Percentiles rank a stretch among this genome's conserved stretches.
Conservation (phyloP, 2,329 filamentous ascomycete genomes). For the Penicillium corylophilum region DNA sequence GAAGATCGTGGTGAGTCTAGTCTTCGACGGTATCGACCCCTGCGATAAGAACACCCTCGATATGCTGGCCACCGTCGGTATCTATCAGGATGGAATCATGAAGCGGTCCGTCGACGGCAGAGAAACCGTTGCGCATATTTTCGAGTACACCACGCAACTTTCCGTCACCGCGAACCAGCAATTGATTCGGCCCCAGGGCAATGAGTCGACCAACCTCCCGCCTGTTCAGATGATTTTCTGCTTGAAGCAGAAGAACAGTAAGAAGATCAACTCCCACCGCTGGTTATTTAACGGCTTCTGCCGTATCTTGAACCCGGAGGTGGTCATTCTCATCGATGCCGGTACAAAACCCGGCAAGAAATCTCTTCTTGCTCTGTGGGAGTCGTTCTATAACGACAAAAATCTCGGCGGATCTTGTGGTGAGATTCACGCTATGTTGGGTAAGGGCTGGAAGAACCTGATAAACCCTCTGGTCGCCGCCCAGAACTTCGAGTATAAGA, state of each 20-base stretch:
- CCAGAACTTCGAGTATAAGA: conserved; percentile 99
- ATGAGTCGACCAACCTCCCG: conserved; percentile 77
- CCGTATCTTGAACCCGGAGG: conserved; percentile 90
- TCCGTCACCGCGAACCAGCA: conserved; percentile 94
- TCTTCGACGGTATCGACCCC: conserved; percentile 96
- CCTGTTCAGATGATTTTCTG: conserved; percentile 99
- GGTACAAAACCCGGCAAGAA: conserved; percentile 93
- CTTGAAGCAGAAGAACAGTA: conserved; percentile 95
- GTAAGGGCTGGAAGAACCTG: conserved; percentile 82
- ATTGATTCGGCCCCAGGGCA: conserved; percentile 84
- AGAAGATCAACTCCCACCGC: conserved; percentile 98
- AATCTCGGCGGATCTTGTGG: conserved; percentile 94
- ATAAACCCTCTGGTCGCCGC: conserved; percentile 90
- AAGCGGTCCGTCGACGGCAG: conserved; percentile 97
- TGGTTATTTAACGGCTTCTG: conserved; percentile 98
- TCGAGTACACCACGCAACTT: conserved; percentile 95
- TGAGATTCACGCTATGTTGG: conserved; percentile 97
- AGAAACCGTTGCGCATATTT: conserved; percentile 91
- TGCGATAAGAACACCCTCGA: conserved; percentile 94
- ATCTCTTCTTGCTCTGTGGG: conserved; percentile 88
- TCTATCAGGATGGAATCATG: conserved; percentile 97
- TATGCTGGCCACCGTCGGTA: conserved; percentile 86
- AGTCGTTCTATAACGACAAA: conserved; percentile 99
- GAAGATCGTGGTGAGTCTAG: conserved; percentile 93
- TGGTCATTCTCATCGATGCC: conserved; percentile 91